These are phyloP conservation scores for Lentinula novae-zelandiae DNA, from an alignment of 1,284 basidiomycete genomes.

Conservation along the genomic window DNA sequence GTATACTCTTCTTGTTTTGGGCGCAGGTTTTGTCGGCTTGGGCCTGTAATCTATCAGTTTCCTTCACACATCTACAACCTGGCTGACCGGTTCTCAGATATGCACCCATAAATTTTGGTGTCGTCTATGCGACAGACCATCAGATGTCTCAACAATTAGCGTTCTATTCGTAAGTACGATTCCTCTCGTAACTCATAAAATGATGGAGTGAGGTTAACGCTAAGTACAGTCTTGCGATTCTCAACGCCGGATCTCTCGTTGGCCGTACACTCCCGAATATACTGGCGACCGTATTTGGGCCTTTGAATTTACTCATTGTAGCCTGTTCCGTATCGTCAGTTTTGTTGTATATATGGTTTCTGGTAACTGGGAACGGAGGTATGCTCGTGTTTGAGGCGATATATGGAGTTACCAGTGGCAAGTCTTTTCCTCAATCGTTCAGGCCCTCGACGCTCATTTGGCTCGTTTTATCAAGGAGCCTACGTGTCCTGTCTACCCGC, in stretches of 20 bases:
- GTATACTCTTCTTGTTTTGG: conserved; percentile 18
- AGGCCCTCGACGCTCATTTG: not conserved
- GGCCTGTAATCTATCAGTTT: conserved; percentile 11
- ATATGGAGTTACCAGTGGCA: conserved; percentile 20
- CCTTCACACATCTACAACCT: not conserved
- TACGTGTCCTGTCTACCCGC: conserved; percentile 17
- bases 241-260: conserved; percentile 18
- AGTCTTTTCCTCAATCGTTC: not conserved
- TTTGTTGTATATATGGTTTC: conserved; percentile 16
- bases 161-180: conserved; percentile 19
- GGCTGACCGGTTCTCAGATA: conserved; percentile 12
- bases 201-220: not conserved
- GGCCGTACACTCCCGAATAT: conserved; percentile 17
- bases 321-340: conserved; percentile 12
- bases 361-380: conserved; percentile 11
- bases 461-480: conserved; percentile 6
- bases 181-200: not conserved
- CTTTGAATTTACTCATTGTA: conserved; percentile 16
- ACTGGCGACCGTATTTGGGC: conserved; percentile 16
- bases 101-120: conserved; percentile 18
- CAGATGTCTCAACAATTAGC: conserved; percentile 16
- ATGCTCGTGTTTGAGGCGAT: conserved; percentile 18
- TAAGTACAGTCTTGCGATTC: conserved; percentile 17
- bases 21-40: conserved; percentile 13
- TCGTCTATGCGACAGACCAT: conserved; percentile 18